phyloP scores from a whole-genome alignment of 2,329 filamentous ascomycete species.

The Phialemoniopsis sp. region DNA sequence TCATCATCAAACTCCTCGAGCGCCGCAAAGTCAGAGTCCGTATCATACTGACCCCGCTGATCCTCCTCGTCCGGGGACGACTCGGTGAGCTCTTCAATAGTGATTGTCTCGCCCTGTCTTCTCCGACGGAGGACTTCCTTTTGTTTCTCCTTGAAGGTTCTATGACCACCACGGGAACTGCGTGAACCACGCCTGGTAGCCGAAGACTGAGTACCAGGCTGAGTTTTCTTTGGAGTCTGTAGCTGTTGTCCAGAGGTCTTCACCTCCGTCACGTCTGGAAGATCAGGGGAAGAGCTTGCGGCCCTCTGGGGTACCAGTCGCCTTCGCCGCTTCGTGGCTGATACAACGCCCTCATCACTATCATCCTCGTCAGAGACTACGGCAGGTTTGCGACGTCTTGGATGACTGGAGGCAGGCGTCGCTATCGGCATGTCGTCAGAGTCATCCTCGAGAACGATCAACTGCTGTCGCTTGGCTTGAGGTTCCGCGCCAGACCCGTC shows the following conservation, averaged over 20 bases:
- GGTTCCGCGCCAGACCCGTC: background rate
- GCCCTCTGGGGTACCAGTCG: background rate
- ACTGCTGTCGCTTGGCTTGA: background rate
- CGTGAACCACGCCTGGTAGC: conserved; percentile 1
- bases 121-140: conserved; percentile 22
- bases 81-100: conserved; percentile 10
- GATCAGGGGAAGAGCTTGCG: too few relatives aligned
- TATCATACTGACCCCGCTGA: conserved; percentile 19
- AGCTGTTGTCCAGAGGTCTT: conserved; percentile 8
- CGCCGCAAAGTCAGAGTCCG: conserved; percentile 18
- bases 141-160: conserved; percentile 17
- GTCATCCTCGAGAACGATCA: conserved; percentile 5
- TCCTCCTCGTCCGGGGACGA: conserved; percentile 7
- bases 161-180: conserved; percentile 6
- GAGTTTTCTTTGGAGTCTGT: conserved; percentile 4
- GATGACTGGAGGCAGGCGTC: conserved; percentile 4
- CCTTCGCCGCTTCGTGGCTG: background rate
- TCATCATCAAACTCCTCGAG: conserved; percentile 26
- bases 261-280: too few relatives aligned
- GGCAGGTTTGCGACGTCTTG: background rate
- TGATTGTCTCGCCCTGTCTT: conserved; percentile 18
- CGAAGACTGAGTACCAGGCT: background rate
- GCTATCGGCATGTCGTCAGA: conserved; percentile 9
- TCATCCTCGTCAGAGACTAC: conserved; percentile 7
- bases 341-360: conserved; percentile 7